phyloP scores from a whole-genome alignment of 2,329 filamentous ascomycete genomes.

The Aspergillus chevalieri region DNA sequence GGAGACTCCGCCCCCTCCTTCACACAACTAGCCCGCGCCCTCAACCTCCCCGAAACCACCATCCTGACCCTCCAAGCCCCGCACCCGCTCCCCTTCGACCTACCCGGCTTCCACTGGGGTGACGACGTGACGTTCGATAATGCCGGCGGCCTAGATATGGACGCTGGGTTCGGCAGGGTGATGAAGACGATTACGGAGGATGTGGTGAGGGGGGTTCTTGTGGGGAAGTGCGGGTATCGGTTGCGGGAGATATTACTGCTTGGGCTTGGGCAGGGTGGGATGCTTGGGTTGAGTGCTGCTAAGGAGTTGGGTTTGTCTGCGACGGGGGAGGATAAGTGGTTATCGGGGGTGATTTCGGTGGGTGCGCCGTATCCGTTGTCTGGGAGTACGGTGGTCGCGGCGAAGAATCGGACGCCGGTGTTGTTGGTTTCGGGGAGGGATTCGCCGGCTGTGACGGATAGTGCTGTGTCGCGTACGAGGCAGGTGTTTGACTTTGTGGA shows the following conservation, averaged over 20 bases:
- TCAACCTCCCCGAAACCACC: conserved; percentile 70
- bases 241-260: conserved; percentile 57
- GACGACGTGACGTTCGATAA: conserved; percentile 56
- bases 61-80: conserved; percentile 69
- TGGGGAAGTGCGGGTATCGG: conserved; percentile 55
- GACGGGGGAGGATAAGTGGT: not conserved
- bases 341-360: conserved; percentile 39
- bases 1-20: conserved; percentile 70
- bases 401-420: conserved; percentile 37
- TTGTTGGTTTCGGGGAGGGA: conserved; percentile 38
- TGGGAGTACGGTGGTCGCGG: conserved; percentile 14
- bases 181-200: conserved; percentile 43
- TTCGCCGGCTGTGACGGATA: conserved; percentile 52
- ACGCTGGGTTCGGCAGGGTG: conserved; percentile 55
- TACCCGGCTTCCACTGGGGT: conserved; percentile 65
- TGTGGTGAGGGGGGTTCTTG: conserved; percentile 48
- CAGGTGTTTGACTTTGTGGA: conserved; percentile 61
- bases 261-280: conserved; percentile 63
- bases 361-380: conserved; percentile 38
- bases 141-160: conserved; percentile 51
- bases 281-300: conserved; percentile 54
- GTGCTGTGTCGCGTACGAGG: conserved; percentile 59
- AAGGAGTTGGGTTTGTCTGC: conserved; percentile 34
- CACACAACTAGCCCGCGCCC: conserved; percentile 58
- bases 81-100: conserved; percentile 59